Percentiles rank a stretch among this genome's conserved stretches.
These are phyloP conservation scores for Zizania latifolia DNA, from an alignment of 176 grass and related monocot genomes.

Conservation along the genomic window DNA sequence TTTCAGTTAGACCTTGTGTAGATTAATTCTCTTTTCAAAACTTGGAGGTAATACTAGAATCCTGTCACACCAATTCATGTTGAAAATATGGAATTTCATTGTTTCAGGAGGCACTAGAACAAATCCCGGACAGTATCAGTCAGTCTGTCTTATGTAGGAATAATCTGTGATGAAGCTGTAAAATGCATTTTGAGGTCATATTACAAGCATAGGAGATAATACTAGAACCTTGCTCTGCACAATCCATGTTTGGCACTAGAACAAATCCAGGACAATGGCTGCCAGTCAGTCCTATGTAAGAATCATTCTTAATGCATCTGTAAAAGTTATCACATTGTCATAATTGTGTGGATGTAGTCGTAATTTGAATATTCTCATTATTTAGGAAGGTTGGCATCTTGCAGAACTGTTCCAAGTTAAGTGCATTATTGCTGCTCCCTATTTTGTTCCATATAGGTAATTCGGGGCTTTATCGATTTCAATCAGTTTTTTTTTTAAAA, in stretches of 20 bases:
- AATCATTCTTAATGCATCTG: background rate
- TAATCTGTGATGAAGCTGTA: background rate
- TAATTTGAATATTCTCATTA: conserved; percentile 20
- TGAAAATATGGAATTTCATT: background rate
- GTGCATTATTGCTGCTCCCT: conserved; percentile 74
- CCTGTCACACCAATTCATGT: background rate
- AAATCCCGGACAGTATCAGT: background rate
- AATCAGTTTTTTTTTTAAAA: background rate
- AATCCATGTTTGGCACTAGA: background rate
- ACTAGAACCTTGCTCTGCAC: background rate
- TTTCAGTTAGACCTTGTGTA: background rate
- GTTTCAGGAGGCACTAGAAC: background rate
- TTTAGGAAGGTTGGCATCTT: conserved; percentile 97
- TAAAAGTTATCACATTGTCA: background rate
- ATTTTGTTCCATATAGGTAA: conserved; percentile 94
- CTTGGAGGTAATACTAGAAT: background rate
- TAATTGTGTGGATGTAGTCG: background rate
- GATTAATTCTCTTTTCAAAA: background rate
- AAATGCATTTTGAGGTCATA: background rate
- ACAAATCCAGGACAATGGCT: background rate
- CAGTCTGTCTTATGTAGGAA: background rate
- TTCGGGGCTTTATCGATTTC: conserved; percentile 9
- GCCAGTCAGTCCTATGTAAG: background rate
- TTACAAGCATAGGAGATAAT: background rate
- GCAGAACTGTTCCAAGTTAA: conserved; percentile 78